Evolutionary conservation across 257 asterid genomes (phyloP), one percentile per base, ranked within the genome.

Genomic region (Jacaranda mimosifolia): DNA sequence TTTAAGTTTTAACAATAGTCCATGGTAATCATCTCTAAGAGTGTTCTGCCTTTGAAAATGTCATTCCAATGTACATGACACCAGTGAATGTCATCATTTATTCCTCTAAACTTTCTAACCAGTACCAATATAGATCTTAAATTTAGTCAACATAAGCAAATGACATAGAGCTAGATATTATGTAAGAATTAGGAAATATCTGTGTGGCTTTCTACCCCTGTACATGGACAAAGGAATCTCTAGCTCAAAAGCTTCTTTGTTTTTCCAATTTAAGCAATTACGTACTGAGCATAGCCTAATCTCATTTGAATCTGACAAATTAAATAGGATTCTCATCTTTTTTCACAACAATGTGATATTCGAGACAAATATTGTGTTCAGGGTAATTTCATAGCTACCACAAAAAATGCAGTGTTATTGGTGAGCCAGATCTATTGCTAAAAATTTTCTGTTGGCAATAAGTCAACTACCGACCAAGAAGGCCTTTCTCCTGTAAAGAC

Each of bases 321-420:
- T 59, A 72, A 56, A 76, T 36, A 18, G 35, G 52, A 68, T 67
- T 57, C 38, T 35, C 64, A 62, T 21, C 38, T 66, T 42, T 72
- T 67, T 66, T 19, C 52, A 74, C 56, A 56, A 49, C 7, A 51
- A 32, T 7, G 18, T 66, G 49, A 67, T 40, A 56, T 52, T 59
- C 49, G 17, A 72, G 57, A 56, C 58, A 76, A 12, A 63, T 64
- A 66, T 10, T 51, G 59, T 39, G 69, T 21, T 62, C 67, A 36
- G 60, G 74, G 49, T 42, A 51, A 40, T 60, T 42, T 19, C 51
- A 26, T 26, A 36, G 42, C 56, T 12, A 10, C 46, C 63, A 10
- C 48, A 66, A 73, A 59, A 79, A 48, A 17, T n/a, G 14, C 9
- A 9, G 10, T 7, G 46, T 4, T 45, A 9, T 19, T 10, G 6